Evolutionary conservation across 2,329 filamentous ascomycete genomes (phyloP).

Genomic region (Trichoderma koningiopsis): DNA sequence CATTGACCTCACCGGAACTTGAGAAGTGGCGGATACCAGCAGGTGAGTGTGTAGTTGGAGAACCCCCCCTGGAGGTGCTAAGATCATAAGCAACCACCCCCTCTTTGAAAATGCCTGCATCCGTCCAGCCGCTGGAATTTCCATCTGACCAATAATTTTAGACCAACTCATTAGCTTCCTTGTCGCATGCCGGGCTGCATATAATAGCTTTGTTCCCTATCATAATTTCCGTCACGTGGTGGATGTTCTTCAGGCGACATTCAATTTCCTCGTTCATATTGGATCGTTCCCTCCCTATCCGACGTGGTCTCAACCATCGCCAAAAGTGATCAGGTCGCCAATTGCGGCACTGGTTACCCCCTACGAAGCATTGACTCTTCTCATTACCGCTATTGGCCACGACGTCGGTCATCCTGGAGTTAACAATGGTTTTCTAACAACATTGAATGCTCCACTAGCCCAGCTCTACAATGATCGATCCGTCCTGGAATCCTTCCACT

Average conservation of each 20-base stretch:
- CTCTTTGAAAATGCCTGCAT: slow-evolving; percentile 19
- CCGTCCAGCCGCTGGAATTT: slow-evolving; percentile 17
- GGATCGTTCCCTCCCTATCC: slow-evolving; percentile 72
- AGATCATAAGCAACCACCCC: slow-evolving; percentile 19
- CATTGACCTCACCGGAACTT: slow-evolving; percentile 77
- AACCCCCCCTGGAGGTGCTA: slow-evolving; percentile 7
- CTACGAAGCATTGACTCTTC: slow-evolving; percentile 83
- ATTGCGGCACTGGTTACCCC: slow-evolving; percentile 78
- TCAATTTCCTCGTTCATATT: slow-evolving; percentile 82
- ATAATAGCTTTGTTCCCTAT: slow-evolving; percentile 94
- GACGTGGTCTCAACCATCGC: slow-evolving; percentile 39
- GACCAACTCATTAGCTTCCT: slow-evolving; percentile 84
- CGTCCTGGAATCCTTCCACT: slow-evolving; percentile 95
- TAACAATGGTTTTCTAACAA: slow-evolving; percentile 94
- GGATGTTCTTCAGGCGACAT: slow-evolving; percentile 91
- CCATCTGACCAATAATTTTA: slow-evolving; percentile 49
- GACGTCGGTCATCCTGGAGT: slow-evolving; percentile 97
- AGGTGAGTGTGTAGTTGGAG: slow-evolving; percentile 55
- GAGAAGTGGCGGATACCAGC: slow-evolving; percentile 77
- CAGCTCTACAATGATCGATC: slow-evolving; percentile 97
- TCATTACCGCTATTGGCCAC: slow-evolving; percentile 96
- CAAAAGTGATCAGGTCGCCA: slow-evolving; percentile 55
- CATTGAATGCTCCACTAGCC: slow-evolving; percentile 87
- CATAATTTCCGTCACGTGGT: slow-evolving; percentile 98
- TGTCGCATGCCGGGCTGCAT: slow-evolving; percentile 86